Percentiles rank a stretch among this genome's conserved stretches.
These are phyloP conservation scores for Panicum hallii DNA, from an alignment of 202 grass and related monocot genomes.

Conservation along the genomic window DNA sequence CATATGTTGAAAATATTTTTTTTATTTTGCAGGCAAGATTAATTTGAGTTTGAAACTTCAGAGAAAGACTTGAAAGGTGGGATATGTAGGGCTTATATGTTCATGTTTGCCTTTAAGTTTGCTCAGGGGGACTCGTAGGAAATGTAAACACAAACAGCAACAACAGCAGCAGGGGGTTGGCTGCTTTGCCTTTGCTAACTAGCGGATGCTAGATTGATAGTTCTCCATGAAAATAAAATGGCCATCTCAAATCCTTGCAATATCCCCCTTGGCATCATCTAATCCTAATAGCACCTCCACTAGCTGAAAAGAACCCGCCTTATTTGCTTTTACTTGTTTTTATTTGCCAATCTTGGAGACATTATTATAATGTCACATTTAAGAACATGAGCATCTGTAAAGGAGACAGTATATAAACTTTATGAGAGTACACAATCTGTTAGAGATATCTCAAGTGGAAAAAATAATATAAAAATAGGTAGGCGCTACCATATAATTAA, in stretches of 20 bases:
- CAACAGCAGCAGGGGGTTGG: background rate
- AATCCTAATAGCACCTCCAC: constrained; percentile 34
- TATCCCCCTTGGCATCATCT: constrained; percentile 26
- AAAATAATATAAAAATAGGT: background rate
- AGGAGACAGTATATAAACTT: background rate
- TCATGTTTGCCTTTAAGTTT: background rate
- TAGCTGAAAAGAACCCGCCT: constrained; percentile 14
- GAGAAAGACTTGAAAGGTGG: background rate
- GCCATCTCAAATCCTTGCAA: constrained; percentile 10
- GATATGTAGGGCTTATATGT: background rate
- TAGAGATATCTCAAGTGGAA: constrained; percentile 16
- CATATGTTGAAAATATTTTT: background rate
- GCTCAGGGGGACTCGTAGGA: background rate
- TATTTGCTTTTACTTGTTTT: constrained; percentile 7
- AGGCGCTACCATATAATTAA: background rate
- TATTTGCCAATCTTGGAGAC: background rate
- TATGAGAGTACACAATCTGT: constrained; percentile 27
- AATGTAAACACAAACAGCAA: background rate
- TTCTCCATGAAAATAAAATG: background rate
- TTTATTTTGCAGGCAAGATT: background rate
- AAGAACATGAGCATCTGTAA: constrained; percentile 21
- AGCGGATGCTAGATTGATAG: background rate
- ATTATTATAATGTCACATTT: background rate
- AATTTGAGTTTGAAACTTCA: background rate
- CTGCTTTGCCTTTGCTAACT: background rate